A percentile compares a stretch with the other conserved stretches of the same genome.
These are phyloP conservation scores for Xylaria sp. DNA, from an alignment of 2,329 filamentous ascomycete genomes.

Conservation along the genomic window DNA sequence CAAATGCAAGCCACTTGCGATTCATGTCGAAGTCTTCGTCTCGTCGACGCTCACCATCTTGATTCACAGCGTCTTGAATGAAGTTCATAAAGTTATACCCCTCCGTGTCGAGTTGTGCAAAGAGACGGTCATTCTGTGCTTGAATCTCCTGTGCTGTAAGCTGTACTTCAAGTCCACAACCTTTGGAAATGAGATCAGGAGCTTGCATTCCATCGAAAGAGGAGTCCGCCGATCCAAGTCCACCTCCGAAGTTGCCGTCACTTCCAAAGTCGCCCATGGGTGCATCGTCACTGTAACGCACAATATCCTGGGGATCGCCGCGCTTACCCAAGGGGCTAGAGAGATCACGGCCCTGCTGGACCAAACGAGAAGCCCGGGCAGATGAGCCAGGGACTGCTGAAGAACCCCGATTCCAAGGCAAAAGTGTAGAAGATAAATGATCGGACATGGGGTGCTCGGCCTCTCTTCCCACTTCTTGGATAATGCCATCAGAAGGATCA, in stretches of 20 bases:
- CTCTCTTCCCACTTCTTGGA: slow-evolving; percentile 56
- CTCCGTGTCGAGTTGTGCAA: slow-evolving; percentile 54
- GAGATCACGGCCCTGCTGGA: slow-evolving; percentile 54
- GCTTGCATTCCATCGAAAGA: slow-evolving; percentile 46
- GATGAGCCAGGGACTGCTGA: slow-evolving; percentile 60
- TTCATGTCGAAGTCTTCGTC: slow-evolving; percentile 47
- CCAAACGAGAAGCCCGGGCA: slow-evolving; percentile 54
- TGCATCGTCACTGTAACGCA: slow-evolving; percentile 59
- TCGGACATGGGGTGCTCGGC: slow-evolving; percentile 74
- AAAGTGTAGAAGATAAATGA: slow-evolving; percentile 62
- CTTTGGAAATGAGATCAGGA: slow-evolving; percentile 14
- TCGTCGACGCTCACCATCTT: slow-evolving; percentile 47
- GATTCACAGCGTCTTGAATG: slow-evolving; percentile 50
- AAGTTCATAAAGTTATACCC: slow-evolving; percentile 59
- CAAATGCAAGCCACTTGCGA: slow-evolving; percentile 70
- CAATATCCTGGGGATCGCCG: slow-evolving; percentile 53
- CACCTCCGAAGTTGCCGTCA: slow-evolving; percentile 49
- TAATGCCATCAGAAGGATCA: slow-evolving; percentile 36
- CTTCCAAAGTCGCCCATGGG: slow-evolving; percentile 50
- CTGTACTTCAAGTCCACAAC: slow-evolving; percentile 4
- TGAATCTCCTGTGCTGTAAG: slow-evolving; percentile 32
- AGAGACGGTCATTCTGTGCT: slow-evolving; percentile 40
- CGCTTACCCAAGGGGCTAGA: slow-evolving; percentile 55
- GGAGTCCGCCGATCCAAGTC: slow-evolving; percentile 48
- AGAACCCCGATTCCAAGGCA: slow-evolving; percentile 65